A percentile compares a stretch with the other conserved stretches of the same genome.
Conservation (phyloP, 2,329 filamentous ascomycete species). For the Xylariaceae sp. region DNA sequence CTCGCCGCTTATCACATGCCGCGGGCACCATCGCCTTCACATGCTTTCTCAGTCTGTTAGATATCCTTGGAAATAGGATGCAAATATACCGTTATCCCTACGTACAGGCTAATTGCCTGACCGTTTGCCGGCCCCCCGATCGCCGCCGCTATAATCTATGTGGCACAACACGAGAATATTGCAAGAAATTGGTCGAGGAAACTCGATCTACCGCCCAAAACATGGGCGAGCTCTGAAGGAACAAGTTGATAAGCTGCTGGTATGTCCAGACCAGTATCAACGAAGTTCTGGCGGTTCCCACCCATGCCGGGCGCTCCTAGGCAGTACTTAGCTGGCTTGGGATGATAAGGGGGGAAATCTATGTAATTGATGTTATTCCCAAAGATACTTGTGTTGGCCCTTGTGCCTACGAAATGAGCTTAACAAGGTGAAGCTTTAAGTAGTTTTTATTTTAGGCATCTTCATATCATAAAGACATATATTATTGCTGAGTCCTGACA, state of each 20-base stretch:
- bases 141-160: slow-evolving; percentile 30
- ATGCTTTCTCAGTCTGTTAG: no score
- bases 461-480: no score
- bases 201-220: slow-evolving; percentile 19
- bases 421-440: slow-evolving; percentile 5
- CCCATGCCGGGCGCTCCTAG: slow-evolving; percentile 18
- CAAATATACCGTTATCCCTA: no score
- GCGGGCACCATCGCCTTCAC: no score
- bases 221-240: slow-evolving; percentile 19
- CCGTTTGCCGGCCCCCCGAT: slow-evolving; percentile 13
- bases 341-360: slow-evolving; percentile 5
- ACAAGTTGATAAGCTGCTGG: slow-evolving; percentile 15
- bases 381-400: slow-evolving; percentile 23
- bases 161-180: slow-evolving; percentile 21
- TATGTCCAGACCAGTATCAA: slow-evolving; percentile 26
- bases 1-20: no score
- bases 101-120: no score
- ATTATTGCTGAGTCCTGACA: not conserved
- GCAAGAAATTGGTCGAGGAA: slow-evolving; percentile 17
- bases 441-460: no score
- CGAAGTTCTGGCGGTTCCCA: slow-evolving; percentile 23
- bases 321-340: slow-evolving; percentile 14
- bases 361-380: slow-evolving; percentile 21
- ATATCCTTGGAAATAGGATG: no score
- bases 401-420: slow-evolving; percentile 12